These are phyloP conservation scores for Ustilago xerochloae DNA, from an alignment of 1,284 basidiomycete species.

Conservation along the genomic window DNA sequence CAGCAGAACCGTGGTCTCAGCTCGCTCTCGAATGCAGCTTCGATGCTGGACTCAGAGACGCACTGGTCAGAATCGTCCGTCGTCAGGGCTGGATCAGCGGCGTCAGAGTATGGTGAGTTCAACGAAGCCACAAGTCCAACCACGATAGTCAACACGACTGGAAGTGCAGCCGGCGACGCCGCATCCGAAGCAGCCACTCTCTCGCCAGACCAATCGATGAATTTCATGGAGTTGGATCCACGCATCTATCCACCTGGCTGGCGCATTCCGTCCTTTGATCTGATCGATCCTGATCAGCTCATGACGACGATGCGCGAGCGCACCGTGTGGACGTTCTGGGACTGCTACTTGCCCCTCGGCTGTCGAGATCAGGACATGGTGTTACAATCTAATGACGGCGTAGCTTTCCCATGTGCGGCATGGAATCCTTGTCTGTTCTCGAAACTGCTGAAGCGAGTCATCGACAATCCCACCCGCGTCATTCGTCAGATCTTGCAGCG, in stretches of 20 bases:
- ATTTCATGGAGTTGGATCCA: constrained; percentile 16
- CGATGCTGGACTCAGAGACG: constrained; percentile 12
- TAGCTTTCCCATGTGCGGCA: constrained; percentile 43
- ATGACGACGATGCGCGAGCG: constrained; percentile 23
- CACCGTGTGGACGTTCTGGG: constrained; percentile 52
- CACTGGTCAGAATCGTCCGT: constrained; percentile 12
- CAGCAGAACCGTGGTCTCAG: constrained; percentile 18
- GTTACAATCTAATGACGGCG: constrained; percentile 33
- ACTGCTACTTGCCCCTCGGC: constrained; percentile 45
- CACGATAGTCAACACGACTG: constrained; percentile 5
- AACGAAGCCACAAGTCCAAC: constrained; percentile 21
- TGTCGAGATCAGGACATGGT: constrained; percentile 48
- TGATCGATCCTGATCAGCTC: constrained; percentile 31
- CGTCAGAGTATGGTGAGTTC: constrained; percentile 7
- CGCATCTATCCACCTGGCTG: constrained; percentile 20
- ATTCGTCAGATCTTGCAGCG: constrained; percentile 21
- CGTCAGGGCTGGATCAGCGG: not conserved
- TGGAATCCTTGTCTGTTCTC: constrained; percentile 50
- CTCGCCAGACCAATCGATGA: constrained; percentile 11
- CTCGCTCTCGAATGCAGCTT: constrained; percentile 23
- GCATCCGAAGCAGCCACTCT: constrained; percentile 1
- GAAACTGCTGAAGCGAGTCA: constrained; percentile 19
- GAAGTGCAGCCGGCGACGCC: constrained; percentile 13
- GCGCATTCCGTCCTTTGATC: constrained; percentile 22
- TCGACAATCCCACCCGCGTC: constrained; percentile 17